Evolutionary conservation across 2,329 filamentous ascomycete genomes (phyloP).

Genomic region (Fusarium chaquense): DNA sequence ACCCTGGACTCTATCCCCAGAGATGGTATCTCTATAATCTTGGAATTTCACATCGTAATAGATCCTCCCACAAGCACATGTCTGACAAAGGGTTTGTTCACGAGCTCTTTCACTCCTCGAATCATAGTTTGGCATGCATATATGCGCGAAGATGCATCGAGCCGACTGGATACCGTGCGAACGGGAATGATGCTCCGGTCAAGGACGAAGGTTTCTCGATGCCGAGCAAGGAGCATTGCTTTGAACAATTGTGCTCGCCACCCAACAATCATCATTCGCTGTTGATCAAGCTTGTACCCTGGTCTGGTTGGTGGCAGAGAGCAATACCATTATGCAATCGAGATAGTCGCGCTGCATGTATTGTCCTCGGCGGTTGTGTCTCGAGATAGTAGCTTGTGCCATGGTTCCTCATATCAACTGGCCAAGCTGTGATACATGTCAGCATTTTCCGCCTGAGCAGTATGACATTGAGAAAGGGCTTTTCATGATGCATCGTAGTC

Average conservation of each 20-base stretch:
- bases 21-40: background rate
- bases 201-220: slow-evolving; percentile 1
- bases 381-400: slow-evolving; percentile 23
- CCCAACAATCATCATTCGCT: slow-evolving; percentile 18
- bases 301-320: slow-evolving; percentile 29
- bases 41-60: background rate
- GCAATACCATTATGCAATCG: slow-evolving; percentile 13
- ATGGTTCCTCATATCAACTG: slow-evolving; percentile 23
- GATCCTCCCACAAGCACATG: background rate
- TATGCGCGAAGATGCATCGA: slow-evolving; percentile 22
- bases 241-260: slow-evolving; percentile 5
- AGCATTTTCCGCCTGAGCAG: background rate
- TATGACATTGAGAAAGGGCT: background rate
- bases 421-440: slow-evolving; percentile 22
- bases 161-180: slow-evolving; percentile 38
- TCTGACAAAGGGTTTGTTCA: slow-evolving; percentile 9
- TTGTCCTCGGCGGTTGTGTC: slow-evolving; percentile 29
- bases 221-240: slow-evolving; percentile 1
- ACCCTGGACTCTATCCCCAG: background rate
- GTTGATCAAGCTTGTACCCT: slow-evolving; percentile 20
- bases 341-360: slow-evolving; percentile 14
- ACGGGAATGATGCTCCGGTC: slow-evolving; percentile 15
- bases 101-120: slow-evolving; percentile 1
- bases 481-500: background rate
- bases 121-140: slow-evolving; percentile 7